A percentile compares a stretch with the other conserved stretches of the same genome.
Evolutionary conservation across 2,329 filamentous ascomycete species (phyloP).

Genomic region (Fonsecaea multimorphosa): DNA sequence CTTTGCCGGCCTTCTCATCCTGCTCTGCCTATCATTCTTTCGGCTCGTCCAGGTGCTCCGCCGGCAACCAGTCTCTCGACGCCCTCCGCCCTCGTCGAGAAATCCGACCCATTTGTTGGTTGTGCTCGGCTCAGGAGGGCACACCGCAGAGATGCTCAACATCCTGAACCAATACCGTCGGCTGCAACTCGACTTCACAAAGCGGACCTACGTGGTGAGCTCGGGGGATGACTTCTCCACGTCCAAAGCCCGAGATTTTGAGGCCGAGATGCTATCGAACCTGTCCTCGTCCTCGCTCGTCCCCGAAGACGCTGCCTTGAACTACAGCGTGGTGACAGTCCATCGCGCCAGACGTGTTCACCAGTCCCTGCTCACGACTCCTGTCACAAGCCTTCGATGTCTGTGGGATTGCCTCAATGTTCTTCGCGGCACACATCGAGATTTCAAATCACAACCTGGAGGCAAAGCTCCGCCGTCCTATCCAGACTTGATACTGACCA

Average conservation of each 20-base stretch:
- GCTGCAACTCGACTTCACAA: conserved; percentile 52
- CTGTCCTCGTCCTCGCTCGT: conserved; percentile 71
- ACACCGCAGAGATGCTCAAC: conserved; percentile 92
- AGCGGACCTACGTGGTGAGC: conserved; percentile 82
- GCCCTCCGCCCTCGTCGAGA: conserved; percentile 13
- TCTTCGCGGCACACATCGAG: conserved; percentile 52
- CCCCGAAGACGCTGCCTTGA: conserved; percentile 58
- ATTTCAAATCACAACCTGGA: conserved; percentile 43
- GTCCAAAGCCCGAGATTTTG: conserved; percentile 68
- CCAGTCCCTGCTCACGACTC: conserved; percentile 69
- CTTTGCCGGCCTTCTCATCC: conserved; percentile 18
- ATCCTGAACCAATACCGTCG: conserved; percentile 70
- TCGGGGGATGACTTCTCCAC: conserved; percentile 76
- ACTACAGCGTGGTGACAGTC: conserved; percentile 70
- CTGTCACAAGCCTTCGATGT: conserved; percentile 65
- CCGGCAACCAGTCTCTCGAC: conserved; percentile 8
- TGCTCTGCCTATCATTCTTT: conserved; percentile 31
- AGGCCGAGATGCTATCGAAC: conserved; percentile 66
- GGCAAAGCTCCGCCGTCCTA: conserved; percentile 46
- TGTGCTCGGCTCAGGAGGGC: conserved; percentile 89
- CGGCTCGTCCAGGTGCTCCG: conserved; percentile 30
- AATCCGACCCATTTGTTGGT: conserved; percentile 69
- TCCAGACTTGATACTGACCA: conserved; percentile 80
- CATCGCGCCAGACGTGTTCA: conserved; percentile 81
- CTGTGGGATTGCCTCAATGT: conserved; percentile 67